A percentile compares a stretch with the other conserved stretches of the same genome.
Evolutionary conservation across 73 alveolate genomes (phyloP).

Genomic region (Tetrahymena thermophila): DNA sequence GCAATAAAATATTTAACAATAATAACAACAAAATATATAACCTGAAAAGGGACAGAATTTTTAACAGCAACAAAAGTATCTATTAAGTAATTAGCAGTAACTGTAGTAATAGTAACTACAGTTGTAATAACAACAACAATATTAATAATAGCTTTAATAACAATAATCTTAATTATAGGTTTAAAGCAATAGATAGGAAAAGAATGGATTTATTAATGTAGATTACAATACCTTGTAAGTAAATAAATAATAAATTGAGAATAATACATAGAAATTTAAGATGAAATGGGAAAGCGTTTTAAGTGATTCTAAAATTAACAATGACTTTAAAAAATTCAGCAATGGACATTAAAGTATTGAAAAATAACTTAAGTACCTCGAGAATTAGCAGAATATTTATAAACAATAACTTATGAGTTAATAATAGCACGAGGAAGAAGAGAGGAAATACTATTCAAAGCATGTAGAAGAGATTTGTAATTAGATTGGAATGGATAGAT

Average conservation of each 20-base stretch:
- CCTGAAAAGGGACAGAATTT: neutral
- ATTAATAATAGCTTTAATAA: neutral
- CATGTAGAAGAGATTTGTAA: neutral
- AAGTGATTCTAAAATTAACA: neutral
- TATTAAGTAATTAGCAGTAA: neutral
- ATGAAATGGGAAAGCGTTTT: neutral
- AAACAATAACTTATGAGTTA: neutral
- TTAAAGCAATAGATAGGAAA: neutral
- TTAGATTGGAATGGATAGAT: neutral
- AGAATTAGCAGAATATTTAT: neutral
- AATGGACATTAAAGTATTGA: neutral
- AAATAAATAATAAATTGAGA: neutral
- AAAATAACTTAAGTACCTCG: neutral
- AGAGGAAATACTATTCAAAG: neutral
- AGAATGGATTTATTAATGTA: neutral
- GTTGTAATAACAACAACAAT: neutral
- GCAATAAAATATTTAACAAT: neutral
- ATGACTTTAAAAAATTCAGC: neutral
- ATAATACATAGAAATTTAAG: neutral
- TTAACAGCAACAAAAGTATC: neutral
- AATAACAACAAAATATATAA: neutral
- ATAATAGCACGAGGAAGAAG: neutral
- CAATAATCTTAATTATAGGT: neutral
- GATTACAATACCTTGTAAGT: neutral
- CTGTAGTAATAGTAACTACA: neutral